Evolutionary conservation across 2,329 filamentous ascomycete species (phyloP), one percentile per base, ranked within the genome.

Genomic region (Colletotrichum coccodes): DNA sequence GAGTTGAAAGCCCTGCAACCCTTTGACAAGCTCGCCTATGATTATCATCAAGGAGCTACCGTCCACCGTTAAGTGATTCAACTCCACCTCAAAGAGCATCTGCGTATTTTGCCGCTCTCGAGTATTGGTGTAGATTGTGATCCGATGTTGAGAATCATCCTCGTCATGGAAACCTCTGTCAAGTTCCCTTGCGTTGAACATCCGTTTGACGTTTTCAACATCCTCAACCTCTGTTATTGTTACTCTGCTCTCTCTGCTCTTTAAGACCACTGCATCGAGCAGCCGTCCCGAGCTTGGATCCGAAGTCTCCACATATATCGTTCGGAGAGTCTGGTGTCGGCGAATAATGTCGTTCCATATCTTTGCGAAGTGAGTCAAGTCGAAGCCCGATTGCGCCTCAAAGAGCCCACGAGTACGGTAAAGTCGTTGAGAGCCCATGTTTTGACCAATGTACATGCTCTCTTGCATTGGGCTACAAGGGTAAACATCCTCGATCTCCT

Each of bases 401-500:
- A 68, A 64, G 4, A 68, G 54, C 2, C 65, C 60, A 7, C 62
- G 57, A 7, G 62, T 72, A 18, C 78, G 71, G 47, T 81, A 81
- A 5, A 72, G 72, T 4, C 73, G 75, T 7, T 68, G n/a, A 4
- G 71, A 60, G 28, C 73, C 73, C 40, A 70, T 60, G 12, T 59
- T 68, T 21, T 78, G 73, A 9, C 81, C 73, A 3, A 79, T 74
- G 36, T 83, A 71, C 1, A 83, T 74, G 3, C 77, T 79, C n/a
- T 77, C 76, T 44, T 83, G 81, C 63, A 81, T 74, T 0, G 79
- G 74, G 3, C 79, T 77, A 70, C 78, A 80, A 3, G 80, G 81
- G n/a, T 79, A 82, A 0, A 77, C 65, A 53, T 79, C 76, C 34
- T 77, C 74, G 58, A 61, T 73, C 7, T 64, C 72, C 70, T 74